Percentiles rank a stretch among this genome's conserved stretches.
These are phyloP conservation scores for Pseudogymnoascus sp. DNA, from an alignment of 2,329 filamentous ascomycete genomes.

Conservation along the genomic window DNA sequence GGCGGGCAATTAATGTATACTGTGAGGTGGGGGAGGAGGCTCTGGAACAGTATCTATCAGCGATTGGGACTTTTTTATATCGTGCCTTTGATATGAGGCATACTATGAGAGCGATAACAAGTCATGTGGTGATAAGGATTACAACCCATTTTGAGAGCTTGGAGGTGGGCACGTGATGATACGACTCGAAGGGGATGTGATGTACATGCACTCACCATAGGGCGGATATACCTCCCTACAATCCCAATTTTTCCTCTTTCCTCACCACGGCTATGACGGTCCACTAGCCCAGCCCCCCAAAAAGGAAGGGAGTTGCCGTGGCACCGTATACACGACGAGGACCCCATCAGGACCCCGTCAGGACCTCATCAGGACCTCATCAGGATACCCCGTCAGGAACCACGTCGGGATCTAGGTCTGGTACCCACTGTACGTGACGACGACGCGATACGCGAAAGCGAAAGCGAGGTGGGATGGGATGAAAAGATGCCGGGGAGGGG, in stretches of 20 bases:
- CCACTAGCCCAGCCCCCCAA: neutral
- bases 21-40: neutral
- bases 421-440: neutral
- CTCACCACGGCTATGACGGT: neutral
- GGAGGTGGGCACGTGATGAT: neutral
- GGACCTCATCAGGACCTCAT: too few relatives aligned
- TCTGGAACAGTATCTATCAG: neutral
- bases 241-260: neutral
- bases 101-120: neutral
- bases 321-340: neutral
- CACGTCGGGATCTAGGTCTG: too few relatives aligned
- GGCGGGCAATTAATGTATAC: neutral
- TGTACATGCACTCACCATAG: neutral
- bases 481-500: neutral
- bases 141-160: too few relatives aligned
- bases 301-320: neutral
- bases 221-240: neutral
- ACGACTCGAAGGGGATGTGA: neutral
- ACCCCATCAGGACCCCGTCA: neutral
- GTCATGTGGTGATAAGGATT: neutral
- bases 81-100: neutral
- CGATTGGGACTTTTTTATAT: slow-evolving; percentile 5
- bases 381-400: too few relatives aligned
- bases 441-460: neutral
- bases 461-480: neutral